These are phyloP conservation scores for Blumeriella jaapii DNA, from an alignment of 2,329 filamentous ascomycete species.

Conservation along the genomic window DNA sequence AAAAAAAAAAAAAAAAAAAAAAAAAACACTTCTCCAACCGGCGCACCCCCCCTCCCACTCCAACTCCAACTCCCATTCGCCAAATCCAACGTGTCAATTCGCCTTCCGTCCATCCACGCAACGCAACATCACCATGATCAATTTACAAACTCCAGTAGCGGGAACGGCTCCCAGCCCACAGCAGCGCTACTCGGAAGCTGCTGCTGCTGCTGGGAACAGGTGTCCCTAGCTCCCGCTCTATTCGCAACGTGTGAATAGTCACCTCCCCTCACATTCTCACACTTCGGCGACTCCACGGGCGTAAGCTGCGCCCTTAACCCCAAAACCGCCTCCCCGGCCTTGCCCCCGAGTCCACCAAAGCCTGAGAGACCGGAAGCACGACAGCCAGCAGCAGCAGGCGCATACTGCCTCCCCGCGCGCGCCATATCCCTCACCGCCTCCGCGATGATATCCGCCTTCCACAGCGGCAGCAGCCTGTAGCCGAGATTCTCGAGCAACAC, in stretches of 20 bases:
- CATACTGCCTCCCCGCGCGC: slow-evolving; percentile 34
- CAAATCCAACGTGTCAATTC: no score
- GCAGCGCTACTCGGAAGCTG: slow-evolving; percentile 5
- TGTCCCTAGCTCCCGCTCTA: slow-evolving; percentile 10
- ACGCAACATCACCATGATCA: not conserved
- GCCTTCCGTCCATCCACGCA: not conserved
- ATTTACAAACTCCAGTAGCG: slow-evolving; percentile 3
- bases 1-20: no score
- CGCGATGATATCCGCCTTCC: slow-evolving; percentile 42
- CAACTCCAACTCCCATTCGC: no score
- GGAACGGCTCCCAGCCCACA: slow-evolving; percentile 6
- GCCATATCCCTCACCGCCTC: slow-evolving; percentile 54
- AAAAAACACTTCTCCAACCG: no score
- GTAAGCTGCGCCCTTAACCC: slow-evolving; percentile 12
- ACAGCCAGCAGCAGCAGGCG: no score
- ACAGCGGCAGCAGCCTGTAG: slow-evolving; percentile 52
- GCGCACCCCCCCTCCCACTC: no score
- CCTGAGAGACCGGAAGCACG: no score
- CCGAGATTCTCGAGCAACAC: slow-evolving; percentile 52
- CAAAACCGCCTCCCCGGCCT: slow-evolving; percentile 9
- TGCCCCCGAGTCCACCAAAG: no score
- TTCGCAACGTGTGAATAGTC: slow-evolving; percentile 9
- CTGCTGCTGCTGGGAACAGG: no score
- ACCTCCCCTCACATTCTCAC: slow-evolving; percentile 11
- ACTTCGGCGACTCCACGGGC: slow-evolving; percentile 14